Evolutionary conservation across 2,329 filamentous ascomycete genomes (phyloP).

Genomic region (Acrocalymma vagum): DNA sequence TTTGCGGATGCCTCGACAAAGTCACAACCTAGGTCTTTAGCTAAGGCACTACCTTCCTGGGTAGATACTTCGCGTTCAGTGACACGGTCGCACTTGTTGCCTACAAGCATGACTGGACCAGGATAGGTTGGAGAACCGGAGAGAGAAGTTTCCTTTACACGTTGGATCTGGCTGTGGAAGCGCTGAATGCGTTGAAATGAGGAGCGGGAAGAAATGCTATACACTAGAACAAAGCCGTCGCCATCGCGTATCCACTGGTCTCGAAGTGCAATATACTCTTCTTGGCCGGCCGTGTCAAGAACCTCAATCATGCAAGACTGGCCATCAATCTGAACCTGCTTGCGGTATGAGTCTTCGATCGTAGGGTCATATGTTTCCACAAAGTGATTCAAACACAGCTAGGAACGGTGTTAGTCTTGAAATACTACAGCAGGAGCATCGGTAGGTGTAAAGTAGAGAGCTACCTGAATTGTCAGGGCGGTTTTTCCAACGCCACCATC

Average conservation of each 20-base stretch:
- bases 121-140: constrained; percentile 77
- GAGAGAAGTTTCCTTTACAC: constrained; percentile 86
- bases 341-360: constrained; percentile 71
- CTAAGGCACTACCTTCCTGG: constrained; percentile 89
- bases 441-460: constrained; percentile 61
- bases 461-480: constrained; percentile 85
- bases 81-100: constrained; percentile 95
- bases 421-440: not conserved
- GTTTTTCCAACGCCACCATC: constrained; percentile 94
- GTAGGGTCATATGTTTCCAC: constrained; percentile 83
- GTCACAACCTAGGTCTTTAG: constrained; percentile 89
- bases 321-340: constrained; percentile 81
- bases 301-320: constrained; percentile 97
- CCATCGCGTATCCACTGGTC: constrained; percentile 98
- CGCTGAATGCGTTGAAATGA: constrained; percentile 92
- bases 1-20: constrained; percentile 96
- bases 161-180: constrained; percentile 94
- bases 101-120: constrained; percentile 93
- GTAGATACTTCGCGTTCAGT: constrained; percentile 95
- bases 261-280: constrained; percentile 93
- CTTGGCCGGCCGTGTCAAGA: constrained; percentile 92
- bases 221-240: constrained; percentile 94
- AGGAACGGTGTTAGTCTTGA: constrained; percentile 9
- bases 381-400: constrained; percentile 96
- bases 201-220: constrained; percentile 94